A percentile compares a stretch with the other conserved stretches of the same genome.
phyloP scores from a whole-genome alignment of 78 protist genomes.

The Dictyostelium purpureum region DNA sequence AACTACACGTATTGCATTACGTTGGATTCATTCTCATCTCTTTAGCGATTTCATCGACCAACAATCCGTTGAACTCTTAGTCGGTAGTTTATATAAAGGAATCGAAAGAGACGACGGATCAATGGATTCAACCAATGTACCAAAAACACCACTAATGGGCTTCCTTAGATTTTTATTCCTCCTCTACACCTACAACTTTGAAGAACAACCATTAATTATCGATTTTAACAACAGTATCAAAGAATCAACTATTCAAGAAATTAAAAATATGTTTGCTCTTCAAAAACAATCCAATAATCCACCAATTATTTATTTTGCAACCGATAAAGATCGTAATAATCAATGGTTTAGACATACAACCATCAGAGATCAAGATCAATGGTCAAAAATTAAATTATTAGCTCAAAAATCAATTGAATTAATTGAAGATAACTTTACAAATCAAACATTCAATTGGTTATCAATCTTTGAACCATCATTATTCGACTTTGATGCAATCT shows the following conservation, averaged over 20 bases:
- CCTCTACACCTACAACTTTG: background rate
- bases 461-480: conserved; percentile 25
- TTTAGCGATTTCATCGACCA: conserved; percentile 7
- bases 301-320: conserved; percentile 58
- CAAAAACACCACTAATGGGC: conserved; percentile 29
- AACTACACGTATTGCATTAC: conserved; percentile 22
- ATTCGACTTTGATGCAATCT: conserved; percentile 33
- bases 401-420: conserved; percentile 34
- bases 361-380: background rate
- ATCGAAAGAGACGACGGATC: background rate
- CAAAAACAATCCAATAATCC: conserved; percentile 28
- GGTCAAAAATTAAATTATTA: background rate
- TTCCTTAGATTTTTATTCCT: conserved; percentile 58
- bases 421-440: background rate
- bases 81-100: background rate
- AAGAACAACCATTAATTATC: conserved; percentile 32
- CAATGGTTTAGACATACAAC: conserved; percentile 21
- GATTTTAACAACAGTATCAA: background rate
- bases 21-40: conserved; percentile 57
- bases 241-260: background rate
- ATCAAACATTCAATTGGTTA: conserved; percentile 18
- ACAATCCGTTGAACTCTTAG: conserved; percentile 25
- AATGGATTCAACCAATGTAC: background rate
- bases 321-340: conserved; percentile 26
- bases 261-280: background rate